Conservation (phyloP, 768 basidiomycete species). For the Suillus weaverae region DNA sequence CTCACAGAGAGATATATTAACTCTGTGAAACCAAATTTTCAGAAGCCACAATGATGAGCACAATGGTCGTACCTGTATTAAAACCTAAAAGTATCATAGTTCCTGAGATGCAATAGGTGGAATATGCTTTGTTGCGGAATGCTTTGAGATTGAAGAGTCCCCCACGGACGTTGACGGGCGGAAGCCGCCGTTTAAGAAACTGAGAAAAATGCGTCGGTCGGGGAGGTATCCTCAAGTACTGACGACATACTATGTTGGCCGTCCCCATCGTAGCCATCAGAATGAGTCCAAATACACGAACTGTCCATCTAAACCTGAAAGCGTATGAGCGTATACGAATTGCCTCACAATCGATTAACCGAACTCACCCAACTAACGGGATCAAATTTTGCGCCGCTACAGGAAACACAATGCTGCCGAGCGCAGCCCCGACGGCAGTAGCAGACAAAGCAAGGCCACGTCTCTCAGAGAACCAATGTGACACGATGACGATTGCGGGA, state of each 20-base stretch:
- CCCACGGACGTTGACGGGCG: slow-evolving; percentile 51
- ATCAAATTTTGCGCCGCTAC: slow-evolving; percentile 59
- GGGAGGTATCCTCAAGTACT: slow-evolving; percentile 7
- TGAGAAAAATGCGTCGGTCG: background rate
- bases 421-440: slow-evolving; percentile 61
- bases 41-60: slow-evolving; percentile 5
- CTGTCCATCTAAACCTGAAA: slow-evolving; percentile 71
- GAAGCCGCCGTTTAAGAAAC: slow-evolving; percentile 47
- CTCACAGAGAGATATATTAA: slow-evolving; percentile 67
- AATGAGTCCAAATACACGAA: slow-evolving; percentile 68
- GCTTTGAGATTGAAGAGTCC: slow-evolving; percentile 57
- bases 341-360: slow-evolving; percentile 14
- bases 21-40: slow-evolving; percentile 37
- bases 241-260: slow-evolving; percentile 49
- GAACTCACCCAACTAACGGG: slow-evolving; percentile 57
- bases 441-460: slow-evolving; percentile 60
- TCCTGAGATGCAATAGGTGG: slow-evolving; percentile 57
- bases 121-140: slow-evolving; percentile 49
- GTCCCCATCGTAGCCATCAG: slow-evolving; percentile 50
- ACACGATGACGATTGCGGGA: slow-evolving; percentile 55
- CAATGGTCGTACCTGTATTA: slow-evolving; percentile 52
- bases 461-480: slow-evolving; percentile 69
- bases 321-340: background rate
- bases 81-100: slow-evolving; percentile 64
- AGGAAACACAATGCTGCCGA: slow-evolving; percentile 71